phyloP scores from a whole-genome alignment of 768 basidiomycete species.

The Galerina sulciceps region DNA sequence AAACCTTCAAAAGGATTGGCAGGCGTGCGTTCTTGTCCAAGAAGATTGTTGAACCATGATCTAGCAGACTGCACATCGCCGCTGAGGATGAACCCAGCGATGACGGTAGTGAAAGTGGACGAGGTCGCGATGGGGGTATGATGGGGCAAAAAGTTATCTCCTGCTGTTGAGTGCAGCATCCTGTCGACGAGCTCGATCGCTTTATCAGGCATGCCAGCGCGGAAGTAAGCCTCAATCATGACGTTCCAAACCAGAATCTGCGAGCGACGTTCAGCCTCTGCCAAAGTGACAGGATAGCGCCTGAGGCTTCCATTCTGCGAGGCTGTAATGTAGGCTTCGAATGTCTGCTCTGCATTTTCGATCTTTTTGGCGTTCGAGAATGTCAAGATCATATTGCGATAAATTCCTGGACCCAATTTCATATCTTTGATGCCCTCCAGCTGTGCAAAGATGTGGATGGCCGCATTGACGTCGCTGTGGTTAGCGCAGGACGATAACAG shows the following conservation, averaged over 20 bases:
- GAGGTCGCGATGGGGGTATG: constrained; percentile 62
- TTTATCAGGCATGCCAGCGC: constrained; percentile 59
- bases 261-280: constrained; percentile 26
- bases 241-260: constrained; percentile 68
- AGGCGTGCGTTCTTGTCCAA: constrained; percentile 41
- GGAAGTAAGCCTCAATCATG: constrained; percentile 80
- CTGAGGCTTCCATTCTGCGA: constrained; percentile 40
- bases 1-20: constrained; percentile 46
- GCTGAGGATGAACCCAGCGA: constrained; percentile 64
- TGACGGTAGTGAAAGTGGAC: constrained; percentile 66
- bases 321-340: constrained; percentile 58
- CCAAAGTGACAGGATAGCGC: constrained; percentile 24
- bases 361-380: constrained; percentile 59
- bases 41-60: constrained; percentile 72
- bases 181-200: constrained; percentile 69
- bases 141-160: constrained; percentile 34
- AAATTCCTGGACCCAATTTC: constrained; percentile 32
- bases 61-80: constrained; percentile 69
- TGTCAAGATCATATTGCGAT: constrained; percentile 58
- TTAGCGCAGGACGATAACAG: constrained; percentile 68
- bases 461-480: constrained; percentile 60
- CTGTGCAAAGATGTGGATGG: constrained; percentile 67
- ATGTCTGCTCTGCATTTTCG: constrained; percentile 56
- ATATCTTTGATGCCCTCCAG: constrained; percentile 49
- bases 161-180: constrained; percentile 62